Base-by-base conservation (phyloP, 257 asterid species). In the Plantago elongata region DNA sequence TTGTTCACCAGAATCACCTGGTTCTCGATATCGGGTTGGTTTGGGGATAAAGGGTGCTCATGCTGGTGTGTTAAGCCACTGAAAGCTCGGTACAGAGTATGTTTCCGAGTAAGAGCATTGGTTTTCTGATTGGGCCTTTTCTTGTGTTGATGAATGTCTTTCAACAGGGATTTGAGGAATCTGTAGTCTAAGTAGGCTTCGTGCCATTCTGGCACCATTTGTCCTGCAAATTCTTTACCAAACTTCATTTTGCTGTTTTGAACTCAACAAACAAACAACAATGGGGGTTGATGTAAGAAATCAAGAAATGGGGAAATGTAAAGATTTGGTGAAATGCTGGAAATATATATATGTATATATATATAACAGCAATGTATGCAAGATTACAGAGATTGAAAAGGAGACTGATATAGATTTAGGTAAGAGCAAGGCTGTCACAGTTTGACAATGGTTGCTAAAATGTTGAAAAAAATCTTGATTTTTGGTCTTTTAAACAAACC, bases 181-280 rank as follows among this genome's bases (percentile, higher is more conserved):
- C 45, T 43, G 30, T 83, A 83, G 15, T 80, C 75, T 74, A 80
- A 71, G 70, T 80, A 83, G 0, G 82, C 84, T 45, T 80, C 76
- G 8, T 78, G 75, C 89, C 86, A 83, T 68, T 80, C 84, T 0
- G 77, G 84, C 61, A 83, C 86, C 83, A 71, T 75, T 62, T 80
- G 74, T 8, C 78, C 52, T 3, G 69, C 69, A 54, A 79, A 79
- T 65, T 79, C 70, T 72, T 77, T 82, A 0, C 81, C 78, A 34
- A 82, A 82, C 67, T 82, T 82, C 85, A 79, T 81, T 11, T 10
- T 70, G 38, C 3, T 34, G 40, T 54, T 4, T 4, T 12, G 27
- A 22, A 22, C 27, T 22, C 1, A 22, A 22, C 27, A 22, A 34
- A 34, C 40, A 5, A 3, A 1, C 27, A 49, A 15, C 57, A 51